These are phyloP conservation scores for Entomortierella parvispora DNA, from an alignment of 192 early-diverging fungal genomes.

Conservation along the genomic window DNA sequence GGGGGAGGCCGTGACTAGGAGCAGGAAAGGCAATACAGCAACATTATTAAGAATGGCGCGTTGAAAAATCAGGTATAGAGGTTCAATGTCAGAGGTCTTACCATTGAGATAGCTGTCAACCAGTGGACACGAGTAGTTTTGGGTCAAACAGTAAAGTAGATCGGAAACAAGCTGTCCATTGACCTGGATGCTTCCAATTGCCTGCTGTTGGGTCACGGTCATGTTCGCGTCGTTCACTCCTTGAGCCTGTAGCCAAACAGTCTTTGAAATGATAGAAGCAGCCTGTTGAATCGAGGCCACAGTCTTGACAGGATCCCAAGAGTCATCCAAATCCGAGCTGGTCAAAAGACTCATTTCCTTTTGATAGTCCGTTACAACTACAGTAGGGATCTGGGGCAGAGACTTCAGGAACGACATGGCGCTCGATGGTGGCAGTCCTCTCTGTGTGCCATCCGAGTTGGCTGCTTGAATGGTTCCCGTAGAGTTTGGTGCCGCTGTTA, in stretches of 20 bases:
- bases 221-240: slow-evolving; percentile 23
- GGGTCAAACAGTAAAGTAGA: slow-evolving; percentile 70
- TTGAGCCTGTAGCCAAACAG: slow-evolving; percentile 65
- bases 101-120: slow-evolving; percentile 58
- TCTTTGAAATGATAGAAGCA: slow-evolving; percentile 66
- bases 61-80: neutral
- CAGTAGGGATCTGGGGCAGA: slow-evolving; percentile 67
- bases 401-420: slow-evolving; percentile 76
- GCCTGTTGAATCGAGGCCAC: slow-evolving; percentile 66
- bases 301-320: slow-evolving; percentile 41
- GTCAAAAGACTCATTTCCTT: slow-evolving; percentile 61
- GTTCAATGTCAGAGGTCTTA: slow-evolving; percentile 34
- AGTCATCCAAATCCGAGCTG: slow-evolving; percentile 52
- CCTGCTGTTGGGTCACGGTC: slow-evolving; percentile 51
- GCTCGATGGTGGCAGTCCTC: slow-evolving; percentile 75
- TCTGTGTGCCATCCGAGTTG: slow-evolving; percentile 49
- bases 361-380: slow-evolving; percentile 72
- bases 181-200: slow-evolving; percentile 58
- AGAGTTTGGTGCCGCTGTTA: slow-evolving; percentile 4
- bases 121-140: slow-evolving; percentile 73
- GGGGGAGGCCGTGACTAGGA: slow-evolving; percentile 21
- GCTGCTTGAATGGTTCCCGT: slow-evolving; percentile 47
- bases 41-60: neutral
- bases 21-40: neutral
- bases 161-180: slow-evolving; percentile 65